phyloP scores from a whole-genome alignment of 2,329 filamentous ascomycete species.

The Pseudogymnoascus sp. region DNA sequence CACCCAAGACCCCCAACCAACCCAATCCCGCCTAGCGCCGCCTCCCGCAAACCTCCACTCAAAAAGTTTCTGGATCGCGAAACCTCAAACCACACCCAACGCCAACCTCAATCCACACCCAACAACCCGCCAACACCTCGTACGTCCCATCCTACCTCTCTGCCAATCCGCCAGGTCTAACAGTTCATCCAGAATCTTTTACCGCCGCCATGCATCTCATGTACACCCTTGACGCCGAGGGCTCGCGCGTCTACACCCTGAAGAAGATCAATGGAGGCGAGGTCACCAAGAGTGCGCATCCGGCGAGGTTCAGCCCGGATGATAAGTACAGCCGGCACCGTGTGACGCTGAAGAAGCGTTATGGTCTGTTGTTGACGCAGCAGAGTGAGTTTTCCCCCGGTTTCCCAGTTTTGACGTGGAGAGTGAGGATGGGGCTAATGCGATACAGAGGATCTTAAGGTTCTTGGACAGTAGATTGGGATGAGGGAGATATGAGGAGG shows the following conservation, averaged over 20 bases:
- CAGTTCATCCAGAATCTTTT: neutral
- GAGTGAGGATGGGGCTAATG: neutral
- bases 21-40: neutral
- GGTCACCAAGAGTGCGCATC: conserved; percentile 93
- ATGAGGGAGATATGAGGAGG: neutral
- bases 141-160: neutral
- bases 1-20: neutral
- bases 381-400: conserved; percentile 41
- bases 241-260: conserved; percentile 90
- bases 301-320: conserved; percentile 92
- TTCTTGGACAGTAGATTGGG: conserved; percentile 33
- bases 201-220: conserved; percentile 56
- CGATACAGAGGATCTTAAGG: conserved; percentile 35
- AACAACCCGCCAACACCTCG: neutral
- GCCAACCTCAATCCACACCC: neutral
- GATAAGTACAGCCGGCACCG: conserved; percentile 98
- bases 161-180: neutral
- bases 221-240: conserved; percentile 77
- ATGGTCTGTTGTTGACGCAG: conserved; percentile 80
- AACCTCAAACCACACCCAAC: neutral
- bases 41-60: neutral
- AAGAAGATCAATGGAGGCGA: conserved; percentile 80
- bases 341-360: conserved; percentile 90
- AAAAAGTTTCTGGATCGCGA: neutral
- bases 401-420: neutral